A percentile compares a stretch with the other conserved stretches of the same genome.
phyloP scores from a whole-genome alignment of 2,329 filamentous ascomycete genomes.

The Epichloe coenophiala region DNA sequence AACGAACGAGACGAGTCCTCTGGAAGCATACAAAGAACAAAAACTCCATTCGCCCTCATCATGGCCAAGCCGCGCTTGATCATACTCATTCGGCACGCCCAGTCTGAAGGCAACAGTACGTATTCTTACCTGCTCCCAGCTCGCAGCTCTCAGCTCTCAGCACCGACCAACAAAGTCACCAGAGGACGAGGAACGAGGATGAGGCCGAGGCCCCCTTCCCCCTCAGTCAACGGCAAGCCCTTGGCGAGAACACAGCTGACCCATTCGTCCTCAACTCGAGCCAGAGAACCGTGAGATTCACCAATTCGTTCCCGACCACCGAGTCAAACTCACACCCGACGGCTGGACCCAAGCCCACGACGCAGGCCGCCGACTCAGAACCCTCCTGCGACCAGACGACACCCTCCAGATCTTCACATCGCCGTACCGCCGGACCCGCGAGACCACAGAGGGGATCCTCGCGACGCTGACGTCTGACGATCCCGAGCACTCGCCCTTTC shows the following conservation, averaged over 20 bases:
- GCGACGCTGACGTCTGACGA: constrained; percentile 71
- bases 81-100: constrained; percentile 46
- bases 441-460: constrained; percentile 91
- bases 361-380: constrained; percentile 69
- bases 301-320: constrained; percentile 88
- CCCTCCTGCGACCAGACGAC: constrained; percentile 75
- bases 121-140: constrained; percentile 6
- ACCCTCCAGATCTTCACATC: constrained; percentile 96
- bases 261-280: no score
- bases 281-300: constrained; percentile 90
- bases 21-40: not conserved
- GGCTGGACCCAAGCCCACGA: constrained; percentile 67
- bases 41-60: constrained; percentile 1
- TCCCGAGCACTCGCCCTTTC: constrained; percentile 72
- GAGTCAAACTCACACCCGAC: constrained; percentile 81
- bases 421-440: constrained; percentile 85
- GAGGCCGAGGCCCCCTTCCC: not conserved
- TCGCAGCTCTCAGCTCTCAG: no score
- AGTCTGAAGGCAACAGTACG: constrained; percentile 85
- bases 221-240: not conserved
- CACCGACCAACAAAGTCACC: not conserved
- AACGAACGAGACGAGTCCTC: no score
- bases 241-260: not conserved
- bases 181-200: not conserved
- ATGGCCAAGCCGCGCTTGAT: constrained; percentile 50